Evolutionary conservation across 345 rosid species (phyloP), one percentile per base, ranked within the genome.

Genomic region (Euclidium syriacum): DNA sequence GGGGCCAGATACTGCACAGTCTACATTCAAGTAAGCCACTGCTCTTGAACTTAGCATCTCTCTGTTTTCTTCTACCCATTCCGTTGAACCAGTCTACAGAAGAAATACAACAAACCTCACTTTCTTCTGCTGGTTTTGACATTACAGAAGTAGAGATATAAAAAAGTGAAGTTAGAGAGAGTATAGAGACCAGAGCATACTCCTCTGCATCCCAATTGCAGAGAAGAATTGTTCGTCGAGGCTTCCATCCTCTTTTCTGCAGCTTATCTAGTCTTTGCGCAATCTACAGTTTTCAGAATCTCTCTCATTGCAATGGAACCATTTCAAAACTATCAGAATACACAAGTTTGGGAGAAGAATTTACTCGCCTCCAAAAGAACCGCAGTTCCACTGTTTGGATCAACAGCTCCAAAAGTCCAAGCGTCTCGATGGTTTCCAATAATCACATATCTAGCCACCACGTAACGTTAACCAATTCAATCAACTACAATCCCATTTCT

Each of bases 141-240:
- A 18, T 18, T 12, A 32, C 51, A 38, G 10, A 38, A 12, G 26
- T 15, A 8, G 3, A 15, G 1, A 58, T 14, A 6, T 3, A 57
- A 16, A 1, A n/a, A n/a, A 56, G 17, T 22, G 62, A 52, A 19
- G 35, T 42, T n/a, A 52, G 64, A 17, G 12, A 42, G 64, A 59
- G 50, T 58, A n/a, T 59, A 78, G 58, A 74, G 53, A 90, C 95
- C 90, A 87, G 72, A 41, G 85, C 86, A 54, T 90, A 87, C 73
- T 90, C 94, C 83, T 90, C 95, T 6, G 95, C 95, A 49, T 87
- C 97, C 97, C 95, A 90, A 41, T 82, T 87, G 76, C 95, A 87
- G 57, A 87, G 60, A 40, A 87, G 15, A 16, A 87, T 84, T 24
- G 97, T 87, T 67, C 89, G 58, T 34, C 91, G 61, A 52, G 97